These are phyloP conservation scores for Ceratocystis huliohia DNA, from an alignment of 2,329 filamentous ascomycete species.

Conservation along the genomic window DNA sequence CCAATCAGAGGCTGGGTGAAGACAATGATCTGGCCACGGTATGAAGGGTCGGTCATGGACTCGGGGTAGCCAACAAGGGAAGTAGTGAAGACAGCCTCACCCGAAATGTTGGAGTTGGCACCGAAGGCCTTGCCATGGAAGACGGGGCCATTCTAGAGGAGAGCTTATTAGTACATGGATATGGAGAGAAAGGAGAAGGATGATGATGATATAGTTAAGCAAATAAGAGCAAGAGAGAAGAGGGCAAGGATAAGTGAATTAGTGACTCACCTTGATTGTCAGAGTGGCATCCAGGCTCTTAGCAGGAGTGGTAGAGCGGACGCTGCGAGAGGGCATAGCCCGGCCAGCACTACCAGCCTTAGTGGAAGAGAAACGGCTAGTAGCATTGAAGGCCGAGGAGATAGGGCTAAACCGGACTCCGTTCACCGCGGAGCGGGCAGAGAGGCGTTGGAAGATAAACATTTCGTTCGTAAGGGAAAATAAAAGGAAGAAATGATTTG, in stretches of 20 bases:
- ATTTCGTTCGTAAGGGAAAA: constrained; percentile 20
- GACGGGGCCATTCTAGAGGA: constrained; percentile 68
- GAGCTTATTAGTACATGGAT: constrained; percentile 22
- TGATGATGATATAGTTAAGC: neutral
- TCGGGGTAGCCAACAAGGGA: constrained; percentile 96
- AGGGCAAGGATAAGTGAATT: neutral
- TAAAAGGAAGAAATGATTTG: neutral
- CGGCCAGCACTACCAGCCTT: constrained; percentile 55
- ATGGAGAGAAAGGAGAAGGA: neutral
- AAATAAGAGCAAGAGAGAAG: too few relatives aligned
- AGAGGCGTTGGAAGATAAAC: constrained; percentile 35
- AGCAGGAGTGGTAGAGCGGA: constrained; percentile 17
- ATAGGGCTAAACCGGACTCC: constrained; percentile 29
- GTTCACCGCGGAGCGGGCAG: constrained; percentile 27
- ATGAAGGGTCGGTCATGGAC: constrained; percentile 78
- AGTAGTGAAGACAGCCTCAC: constrained; percentile 97
- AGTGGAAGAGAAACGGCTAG: constrained; percentile 25
- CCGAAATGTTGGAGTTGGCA: constrained; percentile 90
- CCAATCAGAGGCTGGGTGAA: constrained; percentile 97
- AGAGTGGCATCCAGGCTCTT: constrained; percentile 70
- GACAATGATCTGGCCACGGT: constrained; percentile 89
- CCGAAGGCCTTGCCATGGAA: constrained; percentile 96
- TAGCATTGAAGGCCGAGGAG: constrained; percentile 29
- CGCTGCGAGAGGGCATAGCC: constrained; percentile 34
- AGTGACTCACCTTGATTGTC: constrained; percentile 61